Evolutionary conservation across 352 stramenopile species (phyloP), one percentile per base, ranked within the genome.

Genomic region (Pythium sp.): DNA sequence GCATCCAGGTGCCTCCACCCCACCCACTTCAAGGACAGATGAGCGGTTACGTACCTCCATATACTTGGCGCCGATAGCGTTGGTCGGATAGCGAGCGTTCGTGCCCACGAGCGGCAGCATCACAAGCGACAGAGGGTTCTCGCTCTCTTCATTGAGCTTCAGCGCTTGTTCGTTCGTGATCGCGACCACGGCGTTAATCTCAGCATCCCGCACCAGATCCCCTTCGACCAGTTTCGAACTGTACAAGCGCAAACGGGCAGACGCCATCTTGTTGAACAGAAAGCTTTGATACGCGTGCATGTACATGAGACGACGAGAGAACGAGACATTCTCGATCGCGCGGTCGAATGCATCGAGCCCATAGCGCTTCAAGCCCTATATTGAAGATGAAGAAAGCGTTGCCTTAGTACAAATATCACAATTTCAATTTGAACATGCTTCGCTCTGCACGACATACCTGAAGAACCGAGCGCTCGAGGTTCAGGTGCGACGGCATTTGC

Each of bases 221-320:
- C 84, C 84, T 72, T 76, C 77, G 0, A 92, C 73, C 24, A 88
- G 64, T 2, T 77, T 70, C 1, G 47, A 22, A 26, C 80, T 81
- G 30, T 79, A 77, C 11, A 72, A 36, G 28, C 62, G 58, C 58
- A 94, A 64, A 8, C 84, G 80, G 49, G 76, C 73, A 7, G 83
- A 92, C 3, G 74, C 84, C 49, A 91, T 77, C 20, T 57, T 58
- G 69, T 92, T 93, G 68, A 94, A 94, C 26, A 93, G 43, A 57
- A 78, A 86, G 67, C 84, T 94, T 55, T 94, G 87, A 67, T 91
- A 93, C 58, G 84, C 80, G 62, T 94, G 87, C 51, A 93, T 72
- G 62, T 83, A 92, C 80, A 94, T 87, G 11, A 83, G 63, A 0
- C 84, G 87, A 12, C 84, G 81, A 22, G 78, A 76, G 56, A 88